These are phyloP conservation scores for Lichtheimia ramosa DNA, from an alignment of 371 early-diverging fungal genomes.

Conservation along the genomic window DNA sequence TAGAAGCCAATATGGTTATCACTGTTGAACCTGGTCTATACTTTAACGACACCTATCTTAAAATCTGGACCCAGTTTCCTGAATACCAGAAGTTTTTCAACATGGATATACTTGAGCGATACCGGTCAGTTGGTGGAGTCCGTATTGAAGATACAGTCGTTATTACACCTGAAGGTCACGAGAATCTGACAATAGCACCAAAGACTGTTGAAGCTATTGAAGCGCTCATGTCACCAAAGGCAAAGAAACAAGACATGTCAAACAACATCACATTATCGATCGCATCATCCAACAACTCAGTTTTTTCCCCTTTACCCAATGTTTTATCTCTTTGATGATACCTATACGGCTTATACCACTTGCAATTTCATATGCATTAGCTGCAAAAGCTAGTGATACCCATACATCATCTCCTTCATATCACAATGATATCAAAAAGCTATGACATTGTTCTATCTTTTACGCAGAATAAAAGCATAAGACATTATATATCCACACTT, in stretches of 20 bases:
- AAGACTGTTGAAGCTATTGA: conserved; percentile 75
- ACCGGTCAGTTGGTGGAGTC: conserved; percentile 82
- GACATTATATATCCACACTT: too few species aligned
- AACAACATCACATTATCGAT: too few species aligned
- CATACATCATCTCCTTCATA: too few species aligned
- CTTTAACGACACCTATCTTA: conserved; percentile 56
- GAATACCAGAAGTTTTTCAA: conserved; percentile 63
- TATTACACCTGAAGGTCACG: conserved; percentile 66
- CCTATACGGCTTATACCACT: too few species aligned
- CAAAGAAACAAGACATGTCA: too few species aligned
- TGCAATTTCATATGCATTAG: too few species aligned
- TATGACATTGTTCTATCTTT: too few species aligned
- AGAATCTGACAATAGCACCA: conserved; percentile 72
- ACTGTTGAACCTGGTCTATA: conserved; percentile 92
- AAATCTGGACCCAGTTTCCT: conserved; percentile 52
- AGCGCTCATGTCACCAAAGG: conserved; percentile 34
- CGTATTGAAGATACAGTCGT: conserved; percentile 90
- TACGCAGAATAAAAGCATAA: too few species aligned
- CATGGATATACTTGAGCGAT: conserved; percentile 60
- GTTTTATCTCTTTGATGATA: not conserved
- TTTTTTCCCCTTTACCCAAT: too few species aligned
- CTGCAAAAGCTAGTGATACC: too few species aligned
- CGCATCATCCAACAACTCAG: too few species aligned
- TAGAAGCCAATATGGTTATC: conserved; percentile 81
- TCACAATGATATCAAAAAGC: too few species aligned